Evolutionary conservation across 1,284 basidiomycete genomes (phyloP).

Genomic region (Puccinia horiana): DNA sequence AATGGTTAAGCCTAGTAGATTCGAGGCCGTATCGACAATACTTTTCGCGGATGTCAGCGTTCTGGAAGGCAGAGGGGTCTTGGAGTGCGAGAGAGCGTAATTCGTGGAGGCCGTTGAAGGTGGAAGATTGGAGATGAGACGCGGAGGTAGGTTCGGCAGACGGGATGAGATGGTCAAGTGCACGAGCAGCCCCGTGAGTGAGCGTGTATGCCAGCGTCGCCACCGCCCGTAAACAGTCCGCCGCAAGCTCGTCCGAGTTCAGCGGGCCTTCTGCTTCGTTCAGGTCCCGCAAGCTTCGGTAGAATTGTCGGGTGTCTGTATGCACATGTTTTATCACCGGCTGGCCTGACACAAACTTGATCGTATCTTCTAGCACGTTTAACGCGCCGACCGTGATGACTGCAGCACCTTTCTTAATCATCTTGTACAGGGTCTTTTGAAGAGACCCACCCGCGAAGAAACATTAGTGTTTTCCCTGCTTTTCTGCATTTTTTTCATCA

Average conservation of each 20-base stretch:
- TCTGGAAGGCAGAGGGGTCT: constrained; percentile 7
- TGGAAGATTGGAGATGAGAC: constrained; percentile 2
- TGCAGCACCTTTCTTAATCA: constrained; percentile 38
- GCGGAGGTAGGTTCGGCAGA: not conserved
- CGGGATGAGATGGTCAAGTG: constrained; percentile 39
- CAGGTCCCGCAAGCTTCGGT: not conserved
- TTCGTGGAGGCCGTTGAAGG: constrained; percentile 20
- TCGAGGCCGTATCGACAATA: constrained; percentile 31
- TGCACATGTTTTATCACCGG: constrained; percentile 24
- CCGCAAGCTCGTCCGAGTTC: constrained; percentile 34
- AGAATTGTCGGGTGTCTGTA: constrained; percentile 25
- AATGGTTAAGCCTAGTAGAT: constrained; percentile 32
- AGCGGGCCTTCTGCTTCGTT: not conserved
- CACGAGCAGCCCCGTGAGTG: constrained; percentile 38
- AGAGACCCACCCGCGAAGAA: too few relatives aligned
- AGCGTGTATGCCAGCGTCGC: constrained; percentile 45
- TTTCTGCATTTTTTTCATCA: not conserved
- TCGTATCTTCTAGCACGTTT: constrained; percentile 41
- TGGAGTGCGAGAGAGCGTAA: not conserved
- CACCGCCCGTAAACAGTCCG: constrained; percentile 43
- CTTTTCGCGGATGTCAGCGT: not conserved
- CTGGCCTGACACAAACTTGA: constrained; percentile 45
- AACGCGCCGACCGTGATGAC: constrained; percentile 38
- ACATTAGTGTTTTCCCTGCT: too few relatives aligned
- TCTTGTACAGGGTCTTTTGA: constrained; percentile 4